Conservation (phyloP, 805 yeast species). For the Naumovozyma dairenensis region DNA sequence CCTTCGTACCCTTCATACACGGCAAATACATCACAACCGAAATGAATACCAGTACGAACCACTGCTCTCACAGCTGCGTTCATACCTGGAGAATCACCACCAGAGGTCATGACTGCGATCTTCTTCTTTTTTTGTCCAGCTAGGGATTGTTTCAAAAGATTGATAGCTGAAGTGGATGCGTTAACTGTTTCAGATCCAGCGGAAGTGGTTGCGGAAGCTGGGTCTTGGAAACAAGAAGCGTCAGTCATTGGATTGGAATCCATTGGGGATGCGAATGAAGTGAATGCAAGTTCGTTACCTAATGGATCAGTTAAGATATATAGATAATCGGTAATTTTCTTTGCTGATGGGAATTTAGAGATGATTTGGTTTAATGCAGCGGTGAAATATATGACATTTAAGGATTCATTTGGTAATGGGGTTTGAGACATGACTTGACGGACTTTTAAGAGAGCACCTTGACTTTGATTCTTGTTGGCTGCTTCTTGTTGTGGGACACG, state of each 20-base stretch:
- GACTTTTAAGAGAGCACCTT: conserved; percentile 40
- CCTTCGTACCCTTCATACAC: conserved; percentile 95
- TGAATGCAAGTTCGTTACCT: conserved; percentile 50
- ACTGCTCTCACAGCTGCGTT: conserved; percentile 93
- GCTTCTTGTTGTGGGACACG: conserved; percentile 43
- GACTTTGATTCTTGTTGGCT: conserved; percentile 29
- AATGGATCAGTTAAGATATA: conserved; percentile 47
- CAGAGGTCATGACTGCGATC: conserved; percentile 95
- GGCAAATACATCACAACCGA: conserved; percentile 85
- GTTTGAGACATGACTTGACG: conserved; percentile 31
- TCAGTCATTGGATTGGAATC: conserved; percentile 20
- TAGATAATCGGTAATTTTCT: conserved; percentile 15
- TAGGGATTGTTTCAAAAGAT: conserved; percentile 13
- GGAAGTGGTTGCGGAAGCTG: conserved; percentile 6
- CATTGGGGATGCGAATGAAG: conserved; percentile 36
- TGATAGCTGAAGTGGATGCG: conserved; percentile 11
- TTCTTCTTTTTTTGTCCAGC: conserved; percentile 20
- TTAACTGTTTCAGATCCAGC: conserved; percentile 7
- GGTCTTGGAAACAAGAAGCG: conserved; percentile 12
- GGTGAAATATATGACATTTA: conserved; percentile 32
- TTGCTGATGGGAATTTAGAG: conserved; percentile 15
- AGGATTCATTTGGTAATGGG: conserved; percentile 25
- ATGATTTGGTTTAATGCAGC: conserved; percentile 29
- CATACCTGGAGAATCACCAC: conserved; percentile 99
- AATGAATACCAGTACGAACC: conserved; percentile 80